Conservation (phyloP, 78 protist species). For the Chrysochromulina parva region DNA sequence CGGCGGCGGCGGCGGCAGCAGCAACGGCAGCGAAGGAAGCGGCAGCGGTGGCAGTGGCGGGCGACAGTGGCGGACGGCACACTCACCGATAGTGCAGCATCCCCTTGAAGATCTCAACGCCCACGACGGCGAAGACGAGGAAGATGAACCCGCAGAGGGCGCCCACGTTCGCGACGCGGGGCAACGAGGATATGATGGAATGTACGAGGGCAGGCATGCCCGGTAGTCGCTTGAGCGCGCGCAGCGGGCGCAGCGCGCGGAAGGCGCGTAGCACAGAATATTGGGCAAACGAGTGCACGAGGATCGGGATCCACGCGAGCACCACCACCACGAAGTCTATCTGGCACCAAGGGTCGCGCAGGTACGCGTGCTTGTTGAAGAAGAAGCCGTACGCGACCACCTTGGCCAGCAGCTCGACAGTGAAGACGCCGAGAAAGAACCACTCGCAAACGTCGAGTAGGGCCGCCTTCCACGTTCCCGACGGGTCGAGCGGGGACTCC, state of each 20-base stretch:
- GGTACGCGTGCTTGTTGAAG: neutral
- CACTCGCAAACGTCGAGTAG: neutral
- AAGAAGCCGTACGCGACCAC: slow-evolving; percentile 10
- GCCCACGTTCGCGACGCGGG: slow-evolving; percentile 18
- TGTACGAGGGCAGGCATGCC: slow-evolving; percentile 10
- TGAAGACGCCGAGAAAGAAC: neutral
- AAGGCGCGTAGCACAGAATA: slow-evolving; percentile 26
- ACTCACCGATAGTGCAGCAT: too few species aligned
- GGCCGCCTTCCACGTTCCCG: neutral
- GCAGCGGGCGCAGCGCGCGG: slow-evolving; percentile 63
- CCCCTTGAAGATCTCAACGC: slow-evolving; percentile 37
- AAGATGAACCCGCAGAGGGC: slow-evolving; percentile 1
- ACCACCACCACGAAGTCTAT: slow-evolving; percentile 23
- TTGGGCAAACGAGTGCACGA: neutral
- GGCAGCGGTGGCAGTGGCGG: too few species aligned
- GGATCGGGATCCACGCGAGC: neutral
- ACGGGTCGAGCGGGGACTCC: neutral
- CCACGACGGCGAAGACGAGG: slow-evolving; percentile 30
- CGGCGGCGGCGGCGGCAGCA: too few species aligned
- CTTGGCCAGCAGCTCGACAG: slow-evolving; percentile 12
- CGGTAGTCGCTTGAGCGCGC: slow-evolving; percentile 37
- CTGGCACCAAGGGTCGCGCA: slow-evolving; percentile 17
- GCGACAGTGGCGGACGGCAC: too few species aligned
- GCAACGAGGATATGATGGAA: slow-evolving; percentile 1
- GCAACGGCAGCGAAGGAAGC: too few species aligned